phyloP scores from a whole-genome alignment of 306 rosid genomes.

The Echinosophora koreensis region DNA sequence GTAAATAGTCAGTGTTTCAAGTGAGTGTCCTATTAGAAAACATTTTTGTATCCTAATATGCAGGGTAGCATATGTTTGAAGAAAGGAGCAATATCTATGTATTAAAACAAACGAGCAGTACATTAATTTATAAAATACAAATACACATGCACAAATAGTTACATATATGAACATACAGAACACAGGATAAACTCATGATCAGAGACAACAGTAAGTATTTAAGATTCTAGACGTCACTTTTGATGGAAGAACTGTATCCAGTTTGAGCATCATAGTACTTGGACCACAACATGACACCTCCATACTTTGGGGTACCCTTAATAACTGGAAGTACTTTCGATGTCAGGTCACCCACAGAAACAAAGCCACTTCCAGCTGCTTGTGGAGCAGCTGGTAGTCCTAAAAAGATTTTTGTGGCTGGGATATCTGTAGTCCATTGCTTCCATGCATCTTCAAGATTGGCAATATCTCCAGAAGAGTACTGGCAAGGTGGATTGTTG shows the following conservation, averaged over 20 bases:
- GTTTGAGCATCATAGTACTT: slow-evolving; percentile 69
- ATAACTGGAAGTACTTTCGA: slow-evolving; percentile 64
- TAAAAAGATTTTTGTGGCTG: slow-evolving; percentile 55
- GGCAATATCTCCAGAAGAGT: slow-evolving; percentile 51
- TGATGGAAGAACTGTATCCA: slow-evolving; percentile 67
- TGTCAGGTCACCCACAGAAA: slow-evolving; percentile 50
- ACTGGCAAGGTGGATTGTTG: slow-evolving; percentile 66
- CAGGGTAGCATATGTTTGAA: not conserved
- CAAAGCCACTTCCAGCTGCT: slow-evolving; percentile 69
- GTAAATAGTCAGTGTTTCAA: too few species aligned
- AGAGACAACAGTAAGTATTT: not conserved
- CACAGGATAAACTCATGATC: not conserved
- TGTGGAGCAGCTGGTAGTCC: slow-evolving; percentile 66
- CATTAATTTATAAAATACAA: not conserved
- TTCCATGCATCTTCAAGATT: slow-evolving; percentile 61
- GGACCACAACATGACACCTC: slow-evolving; percentile 83
- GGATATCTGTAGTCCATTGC: slow-evolving; percentile 60
- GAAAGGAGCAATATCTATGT: not conserved
- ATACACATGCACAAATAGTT: slow-evolving; percentile 2
- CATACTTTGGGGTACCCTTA: slow-evolving; percentile 62
- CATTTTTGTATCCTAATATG: too few species aligned
- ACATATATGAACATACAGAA: slow-evolving; percentile 15
- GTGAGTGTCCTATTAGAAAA: too few species aligned
- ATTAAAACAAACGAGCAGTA: not conserved
- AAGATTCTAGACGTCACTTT: slow-evolving; percentile 47